Percentiles rank a stretch among this genome's conserved stretches.
Conservation (phyloP, 805 yeast species). For the Myxozyma kluyveri region DNA sequence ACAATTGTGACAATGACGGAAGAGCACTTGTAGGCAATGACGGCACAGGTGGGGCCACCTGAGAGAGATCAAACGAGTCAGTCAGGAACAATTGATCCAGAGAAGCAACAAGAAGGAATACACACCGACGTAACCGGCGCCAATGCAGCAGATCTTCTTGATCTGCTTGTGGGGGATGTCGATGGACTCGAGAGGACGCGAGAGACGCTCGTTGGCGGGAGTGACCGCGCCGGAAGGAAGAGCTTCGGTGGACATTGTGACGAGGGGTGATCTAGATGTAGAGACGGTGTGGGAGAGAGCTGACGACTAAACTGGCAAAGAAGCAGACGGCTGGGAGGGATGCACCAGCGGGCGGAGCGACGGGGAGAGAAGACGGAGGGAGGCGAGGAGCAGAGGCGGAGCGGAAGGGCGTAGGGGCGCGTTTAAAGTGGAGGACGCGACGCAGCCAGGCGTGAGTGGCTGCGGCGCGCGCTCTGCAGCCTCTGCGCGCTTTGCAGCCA, state of each 20-base stretch:
- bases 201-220: constrained; percentile 25
- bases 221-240: constrained; percentile 20
- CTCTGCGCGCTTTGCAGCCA: neutral
- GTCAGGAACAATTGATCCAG: neutral
- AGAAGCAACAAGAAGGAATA: neutral
- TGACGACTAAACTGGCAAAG: neutral
- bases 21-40: constrained; percentile 34
- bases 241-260: neutral
- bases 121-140: constrained; percentile 37
- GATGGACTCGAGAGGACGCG: constrained; percentile 21
- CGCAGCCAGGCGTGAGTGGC: neutral
- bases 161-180: constrained; percentile 27
- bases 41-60: constrained; percentile 38
- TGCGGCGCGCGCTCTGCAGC: neutral
- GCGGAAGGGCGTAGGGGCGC: constrained; percentile 1
- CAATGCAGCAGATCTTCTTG: constrained; percentile 36
- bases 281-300: neutral
- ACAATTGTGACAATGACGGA: constrained; percentile 35
- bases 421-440: constrained; percentile 2
- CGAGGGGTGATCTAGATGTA: neutral
- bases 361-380: neutral
- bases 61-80: neutral
- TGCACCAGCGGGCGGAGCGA: neutral
- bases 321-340: neutral
- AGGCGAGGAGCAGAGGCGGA: neutral